phyloP scores from a whole-genome alignment of 192 early-diverging fungal species.

The Umbelopsis vinacea region DNA sequence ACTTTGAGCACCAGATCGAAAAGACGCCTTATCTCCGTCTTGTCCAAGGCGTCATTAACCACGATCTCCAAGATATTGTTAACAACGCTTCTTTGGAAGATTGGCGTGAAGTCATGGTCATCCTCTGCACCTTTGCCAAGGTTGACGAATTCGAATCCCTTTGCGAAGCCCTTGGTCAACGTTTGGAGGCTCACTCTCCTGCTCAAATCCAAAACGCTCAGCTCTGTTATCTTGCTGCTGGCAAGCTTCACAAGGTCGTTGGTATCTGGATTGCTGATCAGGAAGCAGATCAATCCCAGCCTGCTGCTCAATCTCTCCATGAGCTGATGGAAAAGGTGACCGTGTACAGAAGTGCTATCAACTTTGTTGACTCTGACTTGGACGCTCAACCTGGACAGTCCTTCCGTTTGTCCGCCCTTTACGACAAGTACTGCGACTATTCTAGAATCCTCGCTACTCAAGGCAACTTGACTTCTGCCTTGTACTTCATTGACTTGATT shows the following conservation, averaged over 20 bases:
- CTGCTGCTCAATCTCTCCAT: slow-evolving; percentile 62
- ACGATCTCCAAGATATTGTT: slow-evolving; percentile 84
- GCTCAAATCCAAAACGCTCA: slow-evolving; percentile 17
- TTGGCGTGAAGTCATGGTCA: slow-evolving; percentile 93
- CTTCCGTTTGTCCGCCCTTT: slow-evolving; percentile 56
- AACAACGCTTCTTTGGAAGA: slow-evolving; percentile 73
- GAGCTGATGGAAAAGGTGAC: slow-evolving; percentile 88
- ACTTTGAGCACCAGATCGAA: slow-evolving; percentile 76
- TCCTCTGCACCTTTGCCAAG: slow-evolving; percentile 92
- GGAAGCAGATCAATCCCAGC: slow-evolving; percentile 49
- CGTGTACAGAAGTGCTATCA: slow-evolving; percentile 91
- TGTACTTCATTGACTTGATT: slow-evolving; percentile 77
- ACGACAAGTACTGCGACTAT: slow-evolving; percentile 89
- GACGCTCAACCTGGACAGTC: slow-evolving; percentile 29
- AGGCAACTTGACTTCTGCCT: slow-evolving; percentile 76
- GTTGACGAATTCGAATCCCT: slow-evolving; percentile 81
- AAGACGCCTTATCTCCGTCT: slow-evolving; percentile 83
- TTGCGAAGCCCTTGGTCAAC: slow-evolving; percentile 68
- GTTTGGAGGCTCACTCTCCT: slow-evolving; percentile 49
- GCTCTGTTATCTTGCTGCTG: slow-evolving; percentile 84
- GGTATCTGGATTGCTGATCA: slow-evolving; percentile 78
- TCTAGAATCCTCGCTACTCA: slow-evolving; percentile 75
- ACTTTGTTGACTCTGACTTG: slow-evolving; percentile 83
- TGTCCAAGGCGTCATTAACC: slow-evolving; percentile 79
- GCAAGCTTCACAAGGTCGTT: slow-evolving; percentile 82